These are phyloP conservation scores for Gamarada debralockiae DNA, from an alignment of 495 filamentous ascomycete species.

Conservation along the genomic window DNA sequence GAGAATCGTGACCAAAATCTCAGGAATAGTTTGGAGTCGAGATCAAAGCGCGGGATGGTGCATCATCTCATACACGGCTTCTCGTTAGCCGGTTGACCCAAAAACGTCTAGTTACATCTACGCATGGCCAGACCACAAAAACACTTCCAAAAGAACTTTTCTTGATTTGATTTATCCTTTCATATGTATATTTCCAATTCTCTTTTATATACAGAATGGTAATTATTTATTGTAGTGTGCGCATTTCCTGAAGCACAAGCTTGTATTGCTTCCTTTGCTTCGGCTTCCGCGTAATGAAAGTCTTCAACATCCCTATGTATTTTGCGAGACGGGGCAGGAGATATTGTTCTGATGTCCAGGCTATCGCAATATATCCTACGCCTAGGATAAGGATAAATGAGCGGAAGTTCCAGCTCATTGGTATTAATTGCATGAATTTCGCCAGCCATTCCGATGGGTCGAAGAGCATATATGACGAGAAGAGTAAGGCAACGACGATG, in stretches of 20 bases:
- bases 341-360: slow-evolving; percentile 67
- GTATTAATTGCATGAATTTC: slow-evolving; percentile 81
- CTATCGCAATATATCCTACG: slow-evolving; percentile 56
- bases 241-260: slow-evolving; percentile 69
- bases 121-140: neutral
- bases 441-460: slow-evolving; percentile 63
- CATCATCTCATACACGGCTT: slow-evolving; percentile 9
- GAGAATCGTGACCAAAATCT: neutral
- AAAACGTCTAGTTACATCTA: no score
- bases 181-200: neutral
- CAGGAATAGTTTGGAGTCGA: neutral
- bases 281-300: slow-evolving; percentile 46
- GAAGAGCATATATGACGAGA: slow-evolving; percentile 75
- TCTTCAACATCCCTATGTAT: slow-evolving; percentile 55
- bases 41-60: slow-evolving; percentile 2
- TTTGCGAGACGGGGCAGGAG: slow-evolving; percentile 70
- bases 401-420: slow-evolving; percentile 66
- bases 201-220: neutral
- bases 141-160: neutral
- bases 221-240: slow-evolving; percentile 27
- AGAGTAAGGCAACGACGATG: slow-evolving; percentile 57
- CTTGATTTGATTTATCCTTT: neutral
- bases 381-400: slow-evolving; percentile 65
- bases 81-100: neutral
- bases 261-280: slow-evolving; percentile 91